A percentile compares a stretch with the other conserved stretches of the same genome.
phyloP scores from a whole-genome alignment of 768 basidiomycete species.

The Calocera viscosa region DNA sequence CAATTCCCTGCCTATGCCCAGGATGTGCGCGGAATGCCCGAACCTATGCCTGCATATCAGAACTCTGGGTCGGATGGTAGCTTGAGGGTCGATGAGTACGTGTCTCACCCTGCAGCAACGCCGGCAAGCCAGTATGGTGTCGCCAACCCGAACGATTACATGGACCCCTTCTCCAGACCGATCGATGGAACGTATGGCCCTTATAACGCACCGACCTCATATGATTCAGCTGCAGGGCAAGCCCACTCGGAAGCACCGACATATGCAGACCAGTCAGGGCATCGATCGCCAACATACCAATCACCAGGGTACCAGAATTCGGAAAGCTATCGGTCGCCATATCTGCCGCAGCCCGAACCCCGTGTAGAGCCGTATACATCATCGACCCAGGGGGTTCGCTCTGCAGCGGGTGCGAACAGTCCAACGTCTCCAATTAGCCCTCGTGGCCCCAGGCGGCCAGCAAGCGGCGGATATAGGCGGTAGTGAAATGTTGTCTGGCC shows the following conservation, averaged over 20 bases:
- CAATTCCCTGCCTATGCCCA: no score
- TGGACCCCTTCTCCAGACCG: not conserved
- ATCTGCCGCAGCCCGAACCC: not conserved
- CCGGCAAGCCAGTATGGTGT: not conserved
- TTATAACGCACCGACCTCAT: not conserved
- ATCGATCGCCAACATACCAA: not conserved
- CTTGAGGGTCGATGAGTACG: not conserved
- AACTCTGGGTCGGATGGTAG: not conserved
- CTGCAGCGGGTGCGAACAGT: no score
- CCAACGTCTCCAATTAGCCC: no score
- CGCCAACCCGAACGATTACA: not conserved
- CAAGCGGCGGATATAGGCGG: no score
- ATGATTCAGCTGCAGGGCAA: not conserved
- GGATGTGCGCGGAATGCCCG: no score
- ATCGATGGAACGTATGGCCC: not conserved
- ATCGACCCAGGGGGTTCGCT: no score
- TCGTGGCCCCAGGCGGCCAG: no score
- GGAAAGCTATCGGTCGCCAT: not conserved
- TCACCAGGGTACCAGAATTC: not conserved
- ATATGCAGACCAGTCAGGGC: not conserved
- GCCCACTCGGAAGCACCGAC: not conserved
- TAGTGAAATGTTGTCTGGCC: no score
- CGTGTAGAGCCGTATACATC: no score
- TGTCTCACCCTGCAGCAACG: not conserved
- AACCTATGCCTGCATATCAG: no score